Evolutionary conservation across 768 basidiomycete species (phyloP), one percentile per base, ranked within the genome.

Genomic region (Kwoniella sp.): DNA sequence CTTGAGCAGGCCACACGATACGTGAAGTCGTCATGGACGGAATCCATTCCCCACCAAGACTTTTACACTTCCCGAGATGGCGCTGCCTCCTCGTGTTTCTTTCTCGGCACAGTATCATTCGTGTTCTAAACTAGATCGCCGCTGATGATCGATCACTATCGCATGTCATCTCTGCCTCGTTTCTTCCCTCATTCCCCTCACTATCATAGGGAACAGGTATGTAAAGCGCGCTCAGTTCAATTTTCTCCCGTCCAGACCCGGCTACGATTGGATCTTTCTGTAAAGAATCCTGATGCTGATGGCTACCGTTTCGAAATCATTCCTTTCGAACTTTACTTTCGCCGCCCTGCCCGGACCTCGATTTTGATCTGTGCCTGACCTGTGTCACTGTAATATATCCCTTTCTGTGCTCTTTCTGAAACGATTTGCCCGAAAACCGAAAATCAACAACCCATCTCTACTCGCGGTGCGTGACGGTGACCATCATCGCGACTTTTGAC

Each of bases 171-270:
- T 50, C 30, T 4, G 29, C 17, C 50, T 53, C 9, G 25, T 30
- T 55, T 11, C 7, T 28, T 31, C 26, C 15, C 31, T 61, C 50
- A 26, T 29, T 29, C 8, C 60, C 23, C 29, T 29, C 28, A 25
- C 22, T n/a, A 58, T 29, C 45, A 30, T 50, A 71, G 70, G 70
- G 66, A 8, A 68, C 70, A 22, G 69, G 69, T 67, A 28, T 30
- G 65, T 37, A 13, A 37, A 37, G 34, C 34, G 34, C 34, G n/a
- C n/a, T n/a, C n/a, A n/a, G n/a, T n/a, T n/a, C n/a, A n/a, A n/a
- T n/a, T n/a, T n/a, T n/a, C n/a, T n/a, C n/a, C n/a, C n/a, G n/a
- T n/a, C n/a, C n/a, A n/a, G n/a, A n/a, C n/a, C n/a, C n/a, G n/a
- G n/a, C n/a, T n/a, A n/a, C n/a, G n/a, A n/a, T n/a, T n/a, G n/a